Percentiles rank a stretch among this genome's conserved stretches.
Conservation (phyloP, 129 eudicot species). For the Flaveria bidentis region DNA sequence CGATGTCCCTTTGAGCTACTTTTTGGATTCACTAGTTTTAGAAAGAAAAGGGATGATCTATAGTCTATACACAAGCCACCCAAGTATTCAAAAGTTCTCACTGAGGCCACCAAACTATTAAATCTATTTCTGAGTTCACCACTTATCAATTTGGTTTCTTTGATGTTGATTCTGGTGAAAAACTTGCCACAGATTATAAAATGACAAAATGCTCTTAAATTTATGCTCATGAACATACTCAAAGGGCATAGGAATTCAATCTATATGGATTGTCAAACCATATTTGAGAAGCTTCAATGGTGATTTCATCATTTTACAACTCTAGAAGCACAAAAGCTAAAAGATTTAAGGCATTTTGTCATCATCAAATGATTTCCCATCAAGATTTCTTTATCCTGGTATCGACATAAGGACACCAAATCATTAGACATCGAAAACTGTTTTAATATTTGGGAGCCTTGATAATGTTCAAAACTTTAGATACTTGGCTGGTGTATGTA, state of each 20-base stretch:
- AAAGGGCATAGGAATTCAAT: background rate
- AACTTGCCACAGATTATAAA: background rate
- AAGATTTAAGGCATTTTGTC: background rate
- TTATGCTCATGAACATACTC: background rate
- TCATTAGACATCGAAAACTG: background rate
- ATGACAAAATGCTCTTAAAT: background rate
- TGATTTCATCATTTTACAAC: background rate
- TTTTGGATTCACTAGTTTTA: background rate
- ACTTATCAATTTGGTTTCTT: background rate
- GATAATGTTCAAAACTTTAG: background rate
- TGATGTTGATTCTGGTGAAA: background rate
- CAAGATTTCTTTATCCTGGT: background rate
- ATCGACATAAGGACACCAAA: background rate
- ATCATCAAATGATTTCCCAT: background rate
- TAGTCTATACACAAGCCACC: background rate
- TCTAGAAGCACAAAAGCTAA: background rate
- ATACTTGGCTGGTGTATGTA: background rate
- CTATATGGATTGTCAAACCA: background rate
- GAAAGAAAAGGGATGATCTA: background rate
- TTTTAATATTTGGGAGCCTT: background rate
- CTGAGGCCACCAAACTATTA: background rate
- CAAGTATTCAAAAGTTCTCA: background rate
- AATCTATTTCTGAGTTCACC: background rate
- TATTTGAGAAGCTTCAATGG: background rate
- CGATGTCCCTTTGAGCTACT: background rate